Evolutionary conservation across 2,329 filamentous ascomycete genomes (phyloP), one percentile per base, ranked within the genome.

Genomic region (Chaetomium olivaceum): DNA sequence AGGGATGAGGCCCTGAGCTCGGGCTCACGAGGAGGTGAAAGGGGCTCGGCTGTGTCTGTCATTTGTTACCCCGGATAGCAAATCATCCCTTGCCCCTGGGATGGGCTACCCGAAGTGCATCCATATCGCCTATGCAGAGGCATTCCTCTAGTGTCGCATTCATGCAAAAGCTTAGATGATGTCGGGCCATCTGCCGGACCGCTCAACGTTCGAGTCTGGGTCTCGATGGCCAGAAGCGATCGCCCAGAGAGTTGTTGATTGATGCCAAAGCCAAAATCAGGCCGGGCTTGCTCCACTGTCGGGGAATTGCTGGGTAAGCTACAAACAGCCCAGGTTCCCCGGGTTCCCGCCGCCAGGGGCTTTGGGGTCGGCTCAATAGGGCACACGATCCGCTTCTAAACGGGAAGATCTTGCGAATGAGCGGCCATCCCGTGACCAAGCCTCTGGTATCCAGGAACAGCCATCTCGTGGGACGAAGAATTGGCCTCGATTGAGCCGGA

Each of bases 401-500:
- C 23, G 11, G 51, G 51, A 29, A 39, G 31, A 57, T 36, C 19
- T 57, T 57, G 54, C 54, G 54, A 57, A 23, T n/a, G 19, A 31
- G 27, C 16, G 8, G 12, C 21, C 55, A 33, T 59, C 43, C 25
- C 43, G 57, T 50, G 57, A 58, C 33, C 36, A 36, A 6, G 14
- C 31, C 23, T 27, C 19, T 43, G 48, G 16, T 12, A 43, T n/a
- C 5, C 31, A 58, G 23, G 31, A 19, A n/a, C 6, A 27, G 56
- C 7, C 21, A 16, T 23, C 33, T 46, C 19, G 31, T 19, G 29
- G 52, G n/a, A 9, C 54, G 31, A 12, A 16, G 54, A 16, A n/a
- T 54, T 39, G 50, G 19, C 16, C n/a, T 36, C 36, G 51, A 56
- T 62, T 62, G 51, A 56, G 39, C 60, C 60, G 60, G 60, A 62